Evolutionary conservation across 179 eudicot species (phyloP).

Genomic region (Gypsophila paniculata): DNA sequence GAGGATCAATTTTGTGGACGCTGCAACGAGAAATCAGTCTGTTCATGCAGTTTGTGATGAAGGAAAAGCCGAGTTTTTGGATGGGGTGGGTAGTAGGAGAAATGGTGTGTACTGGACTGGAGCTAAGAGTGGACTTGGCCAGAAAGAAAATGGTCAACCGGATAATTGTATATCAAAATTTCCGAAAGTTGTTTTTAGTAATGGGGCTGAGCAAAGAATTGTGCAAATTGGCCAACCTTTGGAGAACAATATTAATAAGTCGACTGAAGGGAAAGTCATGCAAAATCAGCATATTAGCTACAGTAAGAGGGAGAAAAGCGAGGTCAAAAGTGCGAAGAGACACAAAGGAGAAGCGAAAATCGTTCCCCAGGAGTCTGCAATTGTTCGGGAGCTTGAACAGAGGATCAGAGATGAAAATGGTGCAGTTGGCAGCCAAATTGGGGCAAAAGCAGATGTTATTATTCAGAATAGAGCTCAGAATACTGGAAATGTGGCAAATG

Average conservation of each 20-base stretch:
- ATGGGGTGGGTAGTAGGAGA: neutral
- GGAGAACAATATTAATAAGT: constrained; percentile 9
- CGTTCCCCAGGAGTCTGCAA: constrained; percentile 2
- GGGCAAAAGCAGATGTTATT: constrained; percentile 11
- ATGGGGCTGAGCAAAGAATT: constrained; percentile 19
- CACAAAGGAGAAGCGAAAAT: constrained; percentile 9
- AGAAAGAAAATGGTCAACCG: constrained; percentile 17
- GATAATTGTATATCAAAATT: constrained; percentile 14
- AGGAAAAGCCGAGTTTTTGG: constrained; percentile 14
- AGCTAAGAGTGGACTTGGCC: constrained; percentile 11
- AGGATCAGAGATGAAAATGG: constrained; percentile 18
- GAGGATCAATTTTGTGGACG: constrained; percentile 28
- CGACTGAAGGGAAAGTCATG: constrained; percentile 5
- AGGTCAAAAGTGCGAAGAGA: constrained; percentile 7
- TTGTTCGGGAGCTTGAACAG: constrained; percentile 2
- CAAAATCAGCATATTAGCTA: neutral
- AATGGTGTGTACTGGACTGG: neutral
- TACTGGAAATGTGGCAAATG: constrained; percentile 10
- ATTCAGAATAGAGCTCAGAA: constrained; percentile 15
- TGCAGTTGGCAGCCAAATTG: constrained; percentile 21
- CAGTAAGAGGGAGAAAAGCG: neutral
- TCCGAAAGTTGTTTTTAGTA: constrained; percentile 19
- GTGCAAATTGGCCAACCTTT: constrained; percentile 19
- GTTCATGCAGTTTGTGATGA: constrained; percentile 12
- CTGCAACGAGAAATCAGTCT: constrained; percentile 26